phyloP scores from a whole-genome alignment of 1,139 yeast genomes.

The Suhomyces panamericanus region DNA sequence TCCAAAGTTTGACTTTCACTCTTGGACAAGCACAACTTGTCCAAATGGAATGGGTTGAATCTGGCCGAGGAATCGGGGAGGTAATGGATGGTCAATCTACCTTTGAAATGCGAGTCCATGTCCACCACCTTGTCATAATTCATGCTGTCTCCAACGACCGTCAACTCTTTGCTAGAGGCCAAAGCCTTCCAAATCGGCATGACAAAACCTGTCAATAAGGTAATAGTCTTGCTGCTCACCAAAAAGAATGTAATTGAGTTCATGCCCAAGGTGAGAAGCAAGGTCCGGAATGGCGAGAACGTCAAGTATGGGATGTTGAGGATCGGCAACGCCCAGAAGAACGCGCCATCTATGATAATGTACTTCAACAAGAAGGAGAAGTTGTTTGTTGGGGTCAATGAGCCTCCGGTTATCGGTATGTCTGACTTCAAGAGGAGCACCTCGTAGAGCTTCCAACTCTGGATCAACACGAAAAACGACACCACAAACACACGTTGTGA shows the following conservation, averaged over 20 bases:
- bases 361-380: conserved; percentile 70
- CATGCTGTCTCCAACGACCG: conserved; percentile 61
- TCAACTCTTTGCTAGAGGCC: conserved; percentile 56
- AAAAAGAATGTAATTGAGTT: conserved; percentile 43
- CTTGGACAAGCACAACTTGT: conserved; percentile 56
- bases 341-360: conserved; percentile 67
- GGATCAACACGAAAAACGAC: conserved; percentile 69
- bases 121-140: conserved; percentile 50
- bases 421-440: conserved; percentile 47
- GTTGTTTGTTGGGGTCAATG: conserved; percentile 37
- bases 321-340: conserved; percentile 68
- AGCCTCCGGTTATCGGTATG: conserved; percentile 19
- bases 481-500: conserved; percentile 70
- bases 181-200: conserved; percentile 50
- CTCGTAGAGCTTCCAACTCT: conserved; percentile 81
- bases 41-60: conserved; percentile 71
- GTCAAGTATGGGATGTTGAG: conserved; percentile 73
- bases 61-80: conserved; percentile 89
- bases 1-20: conserved; percentile 23
- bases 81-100: conserved; percentile 81
- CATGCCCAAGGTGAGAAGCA: conserved; percentile 41
- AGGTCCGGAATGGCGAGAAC: conserved; percentile 55
- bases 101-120: conserved; percentile 74
- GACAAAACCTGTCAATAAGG: conserved; percentile 35
- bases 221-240: conserved; percentile 39